phyloP scores from a whole-genome alignment of 495 filamentous ascomycete species.

The Penicillium waksmanii region DNA sequence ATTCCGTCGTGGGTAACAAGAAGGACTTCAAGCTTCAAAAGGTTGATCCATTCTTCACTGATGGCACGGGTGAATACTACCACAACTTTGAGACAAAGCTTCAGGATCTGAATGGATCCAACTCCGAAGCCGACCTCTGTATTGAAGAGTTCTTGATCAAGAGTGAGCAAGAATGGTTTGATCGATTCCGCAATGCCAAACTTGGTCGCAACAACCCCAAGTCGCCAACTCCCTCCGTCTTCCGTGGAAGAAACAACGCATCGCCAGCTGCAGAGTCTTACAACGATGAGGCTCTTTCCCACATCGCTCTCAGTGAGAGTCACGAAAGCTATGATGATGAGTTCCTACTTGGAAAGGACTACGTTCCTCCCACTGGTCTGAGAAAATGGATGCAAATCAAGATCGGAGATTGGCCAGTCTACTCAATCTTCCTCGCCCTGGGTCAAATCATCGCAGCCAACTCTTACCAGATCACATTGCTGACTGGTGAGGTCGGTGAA shows the following conservation, averaged over 20 bases:
- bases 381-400: conserved; percentile 55
- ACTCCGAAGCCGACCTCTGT: conserved; percentile 61
- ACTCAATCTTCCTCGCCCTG: conserved; percentile 66
- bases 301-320: conserved; percentile 33
- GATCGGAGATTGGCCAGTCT: conserved; percentile 70
- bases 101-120: conserved; percentile 57
- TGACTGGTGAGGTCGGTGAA: conserved; percentile 66
- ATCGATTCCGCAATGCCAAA: conserved; percentile 62
- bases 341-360: conserved; percentile 67
- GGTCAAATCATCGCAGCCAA: conserved; percentile 73
- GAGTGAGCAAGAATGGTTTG: conserved; percentile 72
- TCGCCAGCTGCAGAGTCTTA: conserved; percentile 41
- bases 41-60: conserved; percentile 73
- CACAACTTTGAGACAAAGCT: conserved; percentile 61
- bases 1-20: conserved; percentile 61
- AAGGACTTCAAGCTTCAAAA: conserved; percentile 69
- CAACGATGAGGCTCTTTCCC: conserved; percentile 36
- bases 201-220: conserved; percentile 47
- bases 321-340: conserved; percentile 44
- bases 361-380: conserved; percentile 67
- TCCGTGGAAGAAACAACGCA: conserved; percentile 34
- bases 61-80: conserved; percentile 65
- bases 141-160: conserved; percentile 69
- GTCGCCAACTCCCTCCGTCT: conserved; percentile 50
- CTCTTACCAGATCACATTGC: conserved; percentile 72